Percentiles rank a stretch among this genome's conserved stretches.
These are phyloP conservation scores for Phytopythium sindhum DNA, from an alignment of 352 stramenopile genomes.

Conservation along the genomic window DNA sequence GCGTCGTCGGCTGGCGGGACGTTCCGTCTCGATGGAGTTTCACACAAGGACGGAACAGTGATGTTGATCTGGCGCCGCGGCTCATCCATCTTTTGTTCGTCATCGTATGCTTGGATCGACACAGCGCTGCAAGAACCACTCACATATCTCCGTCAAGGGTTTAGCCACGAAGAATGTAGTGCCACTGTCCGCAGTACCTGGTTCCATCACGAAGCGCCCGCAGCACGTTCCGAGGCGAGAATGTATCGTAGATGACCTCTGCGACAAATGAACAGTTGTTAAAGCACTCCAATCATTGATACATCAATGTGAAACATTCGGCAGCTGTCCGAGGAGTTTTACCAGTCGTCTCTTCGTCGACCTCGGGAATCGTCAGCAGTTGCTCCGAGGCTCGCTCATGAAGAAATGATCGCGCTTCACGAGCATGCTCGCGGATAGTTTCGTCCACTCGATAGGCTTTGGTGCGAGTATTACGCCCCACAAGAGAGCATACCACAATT, in stretches of 20 bases:
- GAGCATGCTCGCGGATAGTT: conserved; percentile 60
- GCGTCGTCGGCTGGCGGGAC: not conserved
- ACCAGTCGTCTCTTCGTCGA: conserved; percentile 46
- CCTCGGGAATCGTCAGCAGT: conserved; percentile 23
- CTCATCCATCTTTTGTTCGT: not conserved
- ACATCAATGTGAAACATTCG: not conserved
- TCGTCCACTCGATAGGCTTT: conserved; percentile 54
- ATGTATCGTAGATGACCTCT: conserved; percentile 61
- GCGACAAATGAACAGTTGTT: not conserved
- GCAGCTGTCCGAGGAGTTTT: not conserved
- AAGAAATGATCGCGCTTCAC: conserved; percentile 52
- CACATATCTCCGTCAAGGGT: not conserved
- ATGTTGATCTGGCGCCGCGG: not conserved
- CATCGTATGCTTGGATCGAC: not conserved
- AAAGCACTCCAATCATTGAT: not conserved
- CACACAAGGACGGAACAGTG: not conserved
- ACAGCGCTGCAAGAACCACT: not conserved
- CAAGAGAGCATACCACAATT: not conserved
- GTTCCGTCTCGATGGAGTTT: not conserved
- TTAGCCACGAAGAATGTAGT: not conserved
- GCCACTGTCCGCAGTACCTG: conserved; percentile 19
- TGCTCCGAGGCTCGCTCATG: conserved; percentile 42
- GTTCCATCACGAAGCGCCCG: conserved; percentile 35
- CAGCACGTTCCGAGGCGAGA: conserved; percentile 48
- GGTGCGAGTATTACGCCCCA: not conserved